A percentile compares a stretch with the other conserved stretches of the same genome.
These are phyloP conservation scores for Quercus rubra DNA, from an alignment of 306 rosid species.

Conservation along the genomic window DNA sequence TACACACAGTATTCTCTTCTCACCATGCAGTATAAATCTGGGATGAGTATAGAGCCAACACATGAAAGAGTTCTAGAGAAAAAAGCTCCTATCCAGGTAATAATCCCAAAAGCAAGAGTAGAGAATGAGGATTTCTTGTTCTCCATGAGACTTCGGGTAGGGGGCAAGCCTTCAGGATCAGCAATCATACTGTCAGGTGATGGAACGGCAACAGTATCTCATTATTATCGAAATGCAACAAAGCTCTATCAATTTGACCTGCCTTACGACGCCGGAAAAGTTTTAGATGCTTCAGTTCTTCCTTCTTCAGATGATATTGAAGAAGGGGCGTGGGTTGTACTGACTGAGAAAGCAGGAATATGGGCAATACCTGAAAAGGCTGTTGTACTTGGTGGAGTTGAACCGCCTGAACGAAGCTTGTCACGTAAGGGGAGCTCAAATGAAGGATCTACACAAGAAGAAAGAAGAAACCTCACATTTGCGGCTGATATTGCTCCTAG, in stretches of 20 bases:
- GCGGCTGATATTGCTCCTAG: constrained; percentile 58
- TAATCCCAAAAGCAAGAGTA: constrained; percentile 93
- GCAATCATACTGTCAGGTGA: constrained; percentile 83
- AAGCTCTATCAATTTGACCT: constrained; percentile 89
- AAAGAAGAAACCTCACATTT: constrained; percentile 65
- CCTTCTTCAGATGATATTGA: constrained; percentile 73
- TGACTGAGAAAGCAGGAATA: constrained; percentile 96
- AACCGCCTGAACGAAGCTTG: constrained; percentile 96
- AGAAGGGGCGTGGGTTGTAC: constrained; percentile 94
- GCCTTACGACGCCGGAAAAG: constrained; percentile 98
- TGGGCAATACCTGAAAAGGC: constrained; percentile 99
- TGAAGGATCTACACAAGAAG: constrained; percentile 87
- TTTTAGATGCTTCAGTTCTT: constrained; percentile 89
- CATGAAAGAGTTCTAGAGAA: constrained; percentile 76
- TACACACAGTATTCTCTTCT: constrained; percentile 92
- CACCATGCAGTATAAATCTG: constrained; percentile 84
- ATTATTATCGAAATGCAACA: constrained; percentile 64
- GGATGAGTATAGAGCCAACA: constrained; percentile 29
- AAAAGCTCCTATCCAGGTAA: constrained; percentile 80
- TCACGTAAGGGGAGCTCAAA: constrained; percentile 96
- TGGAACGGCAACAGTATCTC: constrained; percentile 90
- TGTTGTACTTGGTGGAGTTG: constrained; percentile 90
- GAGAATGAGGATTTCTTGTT: constrained; percentile 81
- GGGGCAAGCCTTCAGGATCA: constrained; percentile 94
- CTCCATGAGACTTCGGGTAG: constrained; percentile 86